These are phyloP conservation scores for Apiospora hydei DNA, from an alignment of 2,329 filamentous ascomycete species.

Conservation along the genomic window DNA sequence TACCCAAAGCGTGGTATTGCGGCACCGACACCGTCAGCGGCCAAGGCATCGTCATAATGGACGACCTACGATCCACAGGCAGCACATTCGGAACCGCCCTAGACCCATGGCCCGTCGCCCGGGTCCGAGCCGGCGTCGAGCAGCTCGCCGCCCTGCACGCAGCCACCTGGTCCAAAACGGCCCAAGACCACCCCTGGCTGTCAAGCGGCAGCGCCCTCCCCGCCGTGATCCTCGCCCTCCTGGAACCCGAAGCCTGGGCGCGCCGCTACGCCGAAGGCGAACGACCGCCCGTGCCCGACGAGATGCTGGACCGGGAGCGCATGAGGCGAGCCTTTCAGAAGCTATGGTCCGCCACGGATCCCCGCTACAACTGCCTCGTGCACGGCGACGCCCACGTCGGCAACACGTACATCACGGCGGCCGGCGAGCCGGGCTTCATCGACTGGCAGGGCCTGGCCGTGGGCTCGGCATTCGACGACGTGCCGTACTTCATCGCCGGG, in stretches of 20 bases:
- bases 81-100: conserved; percentile 28
- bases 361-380: conserved; percentile 37
- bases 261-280: conserved; percentile 25
- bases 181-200: conserved; percentile 32
- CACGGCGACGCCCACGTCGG: conserved; percentile 42
- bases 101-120: conserved; percentile 28
- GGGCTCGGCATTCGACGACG: conserved; percentile 43
- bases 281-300: conserved; percentile 23
- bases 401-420: conserved; percentile 38
- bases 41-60: conserved; percentile 30
- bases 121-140: conserved; percentile 33
- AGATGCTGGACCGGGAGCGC: conserved; percentile 34
- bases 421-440: conserved; percentile 38
- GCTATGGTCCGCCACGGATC: conserved; percentile 35
- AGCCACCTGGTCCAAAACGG: not conserved
- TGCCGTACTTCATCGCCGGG: conserved; percentile 41
- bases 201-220: conserved; percentile 24
- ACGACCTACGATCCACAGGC: conserved; percentile 27
- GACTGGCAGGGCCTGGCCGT: conserved; percentile 43
- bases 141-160: conserved; percentile 41
- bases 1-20: conserved; percentile 17
- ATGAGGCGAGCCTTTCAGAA: conserved; percentile 35
- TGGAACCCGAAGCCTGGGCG: conserved; percentile 27
- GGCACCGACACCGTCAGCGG: conserved; percentile 19
- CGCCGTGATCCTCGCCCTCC: conserved; percentile 31